Conservation (phyloP, 257 asterid species). For the Cordia subcordata region DNA sequence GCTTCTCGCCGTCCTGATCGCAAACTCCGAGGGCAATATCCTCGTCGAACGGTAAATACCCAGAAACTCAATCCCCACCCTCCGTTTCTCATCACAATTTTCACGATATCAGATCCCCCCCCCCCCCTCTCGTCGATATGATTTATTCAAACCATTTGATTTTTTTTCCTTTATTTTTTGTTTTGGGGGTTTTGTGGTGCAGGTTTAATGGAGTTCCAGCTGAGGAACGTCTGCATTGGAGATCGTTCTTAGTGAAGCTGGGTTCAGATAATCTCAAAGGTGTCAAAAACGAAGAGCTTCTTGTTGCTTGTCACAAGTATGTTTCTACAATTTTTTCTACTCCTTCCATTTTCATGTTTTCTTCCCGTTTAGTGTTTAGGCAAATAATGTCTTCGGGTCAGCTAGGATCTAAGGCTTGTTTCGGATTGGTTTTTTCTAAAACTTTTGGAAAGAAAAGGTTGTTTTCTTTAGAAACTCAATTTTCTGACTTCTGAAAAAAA, state of each 20-base stretch:
- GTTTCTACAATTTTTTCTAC: neutral
- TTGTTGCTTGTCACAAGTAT: slow-evolving; percentile 72
- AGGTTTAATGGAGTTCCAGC: slow-evolving; percentile 96
- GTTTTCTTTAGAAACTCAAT: too few relatives aligned
- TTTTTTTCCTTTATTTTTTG: neutral
- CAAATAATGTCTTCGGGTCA: too few relatives aligned
- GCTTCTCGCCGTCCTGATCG: slow-evolving; percentile 81
- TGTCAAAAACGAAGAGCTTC: slow-evolving; percentile 88
- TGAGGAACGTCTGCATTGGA: slow-evolving; percentile 95
- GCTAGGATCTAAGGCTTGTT: too few relatives aligned
- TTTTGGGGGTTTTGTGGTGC: slow-evolving; percentile 14
- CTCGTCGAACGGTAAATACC: slow-evolving; percentile 96
- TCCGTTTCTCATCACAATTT: neutral
- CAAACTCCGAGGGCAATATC: slow-evolving; percentile 90
- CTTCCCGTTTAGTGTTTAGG: too few relatives aligned
- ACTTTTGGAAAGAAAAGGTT: too few relatives aligned
- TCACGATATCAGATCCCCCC: neutral
- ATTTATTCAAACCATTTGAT: neutral
- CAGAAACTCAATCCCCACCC: neutral
- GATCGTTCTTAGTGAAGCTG: slow-evolving; percentile 82
- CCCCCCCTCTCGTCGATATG: neutral
- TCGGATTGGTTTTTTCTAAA: too few relatives aligned
- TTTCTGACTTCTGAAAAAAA: too few relatives aligned
- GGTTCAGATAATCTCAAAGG: slow-evolving; percentile 94
- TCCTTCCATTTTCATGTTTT: too few relatives aligned